phyloP scores from a whole-genome alignment of 2,329 filamentous ascomycete genomes.

The Colletotrichum sp. region DNA sequence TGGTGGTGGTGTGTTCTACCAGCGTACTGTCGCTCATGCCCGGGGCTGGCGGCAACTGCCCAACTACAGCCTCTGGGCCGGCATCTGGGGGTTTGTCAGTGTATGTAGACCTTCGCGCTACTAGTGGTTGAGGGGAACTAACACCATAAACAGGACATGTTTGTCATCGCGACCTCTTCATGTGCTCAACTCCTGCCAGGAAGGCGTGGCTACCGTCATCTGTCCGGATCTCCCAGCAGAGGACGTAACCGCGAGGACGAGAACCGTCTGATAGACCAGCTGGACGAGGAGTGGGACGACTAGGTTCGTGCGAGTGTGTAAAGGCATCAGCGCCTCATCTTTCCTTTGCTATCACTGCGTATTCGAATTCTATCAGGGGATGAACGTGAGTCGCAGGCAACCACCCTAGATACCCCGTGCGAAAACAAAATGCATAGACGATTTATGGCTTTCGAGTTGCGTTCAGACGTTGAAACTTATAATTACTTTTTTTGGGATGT shows the following conservation, averaged over 20 bases:
- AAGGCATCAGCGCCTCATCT: background rate
- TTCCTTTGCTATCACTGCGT: background rate
- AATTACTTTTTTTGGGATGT: background rate
- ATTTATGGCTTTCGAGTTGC: slow-evolving; percentile 1
- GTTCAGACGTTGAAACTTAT: background rate
- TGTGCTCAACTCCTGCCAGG: slow-evolving; percentile 71
- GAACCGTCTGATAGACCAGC: slow-evolving; percentile 91
- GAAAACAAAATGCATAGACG: slow-evolving; percentile 12
- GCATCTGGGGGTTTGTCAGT: slow-evolving; percentile 82
- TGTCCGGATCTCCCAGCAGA: slow-evolving; percentile 60
- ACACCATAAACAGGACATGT: slow-evolving; percentile 57
- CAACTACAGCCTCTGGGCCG: slow-evolving; percentile 92
- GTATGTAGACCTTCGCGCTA: slow-evolving; percentile 50
- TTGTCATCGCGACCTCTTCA: slow-evolving; percentile 72
- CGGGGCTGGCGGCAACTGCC: slow-evolving; percentile 94
- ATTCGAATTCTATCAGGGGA: background rate
- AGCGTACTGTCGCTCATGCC: slow-evolving; percentile 91
- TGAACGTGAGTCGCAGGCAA: slow-evolving; percentile 16
- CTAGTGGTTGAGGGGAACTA: slow-evolving; percentile 22
- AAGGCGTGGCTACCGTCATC: slow-evolving; percentile 69
- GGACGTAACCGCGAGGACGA: slow-evolving; percentile 75
- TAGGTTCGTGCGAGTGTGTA: slow-evolving; percentile 31
- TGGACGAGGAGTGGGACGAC: slow-evolving; percentile 98
- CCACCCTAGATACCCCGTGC: slow-evolving; percentile 15
- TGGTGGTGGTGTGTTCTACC: slow-evolving; percentile 92